These are phyloP conservation scores for Nemania bipapillata DNA, from an alignment of 2,329 filamentous ascomycete species.

Conservation along the genomic window DNA sequence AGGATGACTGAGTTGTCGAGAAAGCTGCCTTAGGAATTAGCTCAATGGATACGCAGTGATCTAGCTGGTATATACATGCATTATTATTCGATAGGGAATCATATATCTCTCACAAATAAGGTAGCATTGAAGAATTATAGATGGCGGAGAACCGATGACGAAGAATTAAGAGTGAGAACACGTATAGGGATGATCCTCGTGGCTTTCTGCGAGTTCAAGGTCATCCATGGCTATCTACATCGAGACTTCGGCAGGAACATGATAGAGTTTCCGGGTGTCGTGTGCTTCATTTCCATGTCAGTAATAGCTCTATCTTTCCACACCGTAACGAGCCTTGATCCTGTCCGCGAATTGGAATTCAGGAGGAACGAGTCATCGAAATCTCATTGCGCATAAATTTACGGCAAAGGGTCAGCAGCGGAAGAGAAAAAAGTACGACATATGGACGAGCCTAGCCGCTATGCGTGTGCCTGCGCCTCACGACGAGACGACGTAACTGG, in stretches of 20 bases:
- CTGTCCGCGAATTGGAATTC: not conserved
- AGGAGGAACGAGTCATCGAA: not conserved
- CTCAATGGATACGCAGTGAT: not conserved
- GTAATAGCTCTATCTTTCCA: no score
- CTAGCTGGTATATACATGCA: not conserved
- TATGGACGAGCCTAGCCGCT: not conserved
- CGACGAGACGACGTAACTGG: conserved; percentile 5
- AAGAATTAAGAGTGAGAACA: not conserved
- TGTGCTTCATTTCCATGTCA: not conserved
- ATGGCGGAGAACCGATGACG: not conserved
- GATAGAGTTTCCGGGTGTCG: not conserved
- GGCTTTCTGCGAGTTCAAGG: not conserved
- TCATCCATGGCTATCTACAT: conserved; percentile 14
- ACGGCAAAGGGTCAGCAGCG: not conserved
- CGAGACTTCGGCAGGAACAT: not conserved
- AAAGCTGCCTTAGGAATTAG: not conserved
- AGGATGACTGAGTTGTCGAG: not conserved
- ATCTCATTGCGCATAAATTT: not conserved
- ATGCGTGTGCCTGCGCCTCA: conserved; percentile 2
- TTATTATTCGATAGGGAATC: not conserved
- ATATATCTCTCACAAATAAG: no score
- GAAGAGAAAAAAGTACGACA: not conserved
- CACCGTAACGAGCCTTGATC: not conserved
- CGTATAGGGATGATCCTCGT: not conserved
- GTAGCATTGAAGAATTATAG: not conserved